Evolutionary conservation across 805 yeast genomes (phyloP).

Genomic region (Maudiozyma bulderi): DNA sequence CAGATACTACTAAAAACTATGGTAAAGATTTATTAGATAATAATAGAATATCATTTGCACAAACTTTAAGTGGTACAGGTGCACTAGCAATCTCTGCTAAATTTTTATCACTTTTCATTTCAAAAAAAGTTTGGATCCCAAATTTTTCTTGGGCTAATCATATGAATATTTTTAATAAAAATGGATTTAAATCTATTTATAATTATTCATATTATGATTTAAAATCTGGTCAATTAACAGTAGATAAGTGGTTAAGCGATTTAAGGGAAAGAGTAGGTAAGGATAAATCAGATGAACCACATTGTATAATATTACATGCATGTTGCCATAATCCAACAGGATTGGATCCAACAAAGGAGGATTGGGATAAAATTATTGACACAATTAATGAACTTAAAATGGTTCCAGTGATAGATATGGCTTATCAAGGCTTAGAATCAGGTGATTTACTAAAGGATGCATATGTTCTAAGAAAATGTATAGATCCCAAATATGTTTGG

Average conservation of each 20-base stretch:
- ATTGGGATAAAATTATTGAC: slow-evolving; percentile 70
- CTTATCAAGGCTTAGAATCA: slow-evolving; percentile 91
- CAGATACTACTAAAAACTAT: not conserved
- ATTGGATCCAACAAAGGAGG: slow-evolving; percentile 72
- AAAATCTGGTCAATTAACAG: slow-evolving; percentile 57
- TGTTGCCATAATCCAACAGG: slow-evolving; percentile 98
- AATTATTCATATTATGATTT: slow-evolving; percentile 56
- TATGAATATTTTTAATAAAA: slow-evolving; percentile 62
- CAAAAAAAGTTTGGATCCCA: slow-evolving; percentile 51
- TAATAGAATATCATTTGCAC: slow-evolving; percentile 68
- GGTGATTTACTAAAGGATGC: slow-evolving; percentile 75
- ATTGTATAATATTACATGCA: slow-evolving; percentile 66
- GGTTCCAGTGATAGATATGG: slow-evolving; percentile 83
- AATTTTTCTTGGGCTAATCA: slow-evolving; percentile 96
- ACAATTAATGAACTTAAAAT: slow-evolving; percentile 48
- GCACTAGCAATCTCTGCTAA: slow-evolving; percentile 80
- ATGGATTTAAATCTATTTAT: slow-evolving; percentile 50
- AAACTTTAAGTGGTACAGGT: slow-evolving; percentile 93
- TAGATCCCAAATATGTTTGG: slow-evolving; percentile 18
- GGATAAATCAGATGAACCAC: slow-evolving; percentile 39
- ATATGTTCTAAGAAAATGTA: slow-evolving; percentile 36
- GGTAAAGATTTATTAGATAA: slow-evolving; percentile 49
- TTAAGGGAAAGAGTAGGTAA: slow-evolving; percentile 27
- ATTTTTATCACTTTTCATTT: slow-evolving; percentile 47
- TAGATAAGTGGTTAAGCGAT: slow-evolving; percentile 53